Evolutionary conservation across 2,329 filamentous ascomycete species (phyloP), one percentile per base, ranked within the genome.

Genomic region (Pseudogymnoascus sp.): DNA sequence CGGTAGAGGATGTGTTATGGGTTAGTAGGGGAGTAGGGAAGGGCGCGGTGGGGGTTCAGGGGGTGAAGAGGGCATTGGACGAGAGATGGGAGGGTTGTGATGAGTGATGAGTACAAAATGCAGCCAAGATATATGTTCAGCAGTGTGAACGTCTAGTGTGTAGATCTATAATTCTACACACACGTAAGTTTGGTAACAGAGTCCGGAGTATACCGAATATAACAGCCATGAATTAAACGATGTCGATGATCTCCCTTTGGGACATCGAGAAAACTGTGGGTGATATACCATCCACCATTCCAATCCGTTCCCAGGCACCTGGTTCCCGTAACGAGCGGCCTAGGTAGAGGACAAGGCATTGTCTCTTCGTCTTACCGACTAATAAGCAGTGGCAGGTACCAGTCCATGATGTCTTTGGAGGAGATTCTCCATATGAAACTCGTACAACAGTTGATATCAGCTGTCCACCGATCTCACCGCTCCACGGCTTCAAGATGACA

Each of bases 1-100:
- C 79, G 52, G 84, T 84, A 14, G 79, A 84, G 4, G 85, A 88
- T 67, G 83, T 84, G 73, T 71, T 88, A 35, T 88, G 62, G 66
- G 66, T 68, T 58, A 58, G 58, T 82, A 82, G 75, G 72, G 16
- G 67, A 82, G 62, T 66, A 76, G 64, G 69, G 65, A 79, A 80
- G 69, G 76, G 83, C 4, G 75, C 83, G 11, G 83, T 87, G 68
- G 88, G 84, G 83, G 78, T 79, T 16, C 77, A 73, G 62, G 83
- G 81, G n/a, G 77, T 78, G 25, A 83, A 80, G 71, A 55, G 12
- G 60, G 60, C 35, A 8, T 33, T 61, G 39, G 39, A 61, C 5
- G 60, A 42, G 39, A 63, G 49, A 59, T 63, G 61, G 36, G 58
- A 36, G 33, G 11, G 4, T 19, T 8, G 45, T 33, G 8, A 7